Conservation (phyloP, 345 rosid species). For the Sisymbrium altissimum region DNA sequence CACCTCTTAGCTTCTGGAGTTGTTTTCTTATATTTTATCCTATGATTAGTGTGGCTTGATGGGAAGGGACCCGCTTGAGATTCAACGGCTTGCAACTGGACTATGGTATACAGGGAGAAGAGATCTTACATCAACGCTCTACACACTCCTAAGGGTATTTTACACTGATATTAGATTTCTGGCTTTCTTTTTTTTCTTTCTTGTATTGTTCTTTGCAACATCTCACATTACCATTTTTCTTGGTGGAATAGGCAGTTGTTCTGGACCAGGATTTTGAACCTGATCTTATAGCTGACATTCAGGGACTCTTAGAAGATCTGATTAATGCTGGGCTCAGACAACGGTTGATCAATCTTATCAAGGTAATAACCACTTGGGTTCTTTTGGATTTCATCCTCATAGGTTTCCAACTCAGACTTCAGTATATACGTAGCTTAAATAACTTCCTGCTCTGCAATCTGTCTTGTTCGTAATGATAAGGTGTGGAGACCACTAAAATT, state of each 20-base stretch:
- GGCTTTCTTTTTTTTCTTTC: not conserved
- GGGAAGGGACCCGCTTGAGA: conserved; percentile 80
- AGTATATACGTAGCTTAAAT: not conserved
- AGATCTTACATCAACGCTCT: conserved; percentile 71
- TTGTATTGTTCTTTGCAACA: conserved; percentile 7
- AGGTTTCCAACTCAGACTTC: not conserved
- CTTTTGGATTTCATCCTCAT: conserved; percentile 6
- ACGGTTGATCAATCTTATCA: conserved; percentile 66
- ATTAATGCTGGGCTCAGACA: conserved; percentile 71
- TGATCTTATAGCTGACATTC: conserved; percentile 71
- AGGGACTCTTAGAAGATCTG: conserved; percentile 73
- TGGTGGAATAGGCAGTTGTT: conserved; percentile 68
- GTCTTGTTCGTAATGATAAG: not conserved
- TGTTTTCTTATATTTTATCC: conserved; percentile 12
- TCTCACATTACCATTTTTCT: not conserved
- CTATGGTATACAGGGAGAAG: conserved; percentile 95
- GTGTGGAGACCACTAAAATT: not conserved
- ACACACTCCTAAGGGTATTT: conserved; percentile 71
- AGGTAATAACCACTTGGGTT: conserved; percentile 44
- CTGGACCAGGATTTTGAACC: conserved; percentile 81
- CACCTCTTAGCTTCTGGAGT: not conserved
- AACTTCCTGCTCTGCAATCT: not conserved
- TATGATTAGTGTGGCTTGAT: conserved; percentile 67
- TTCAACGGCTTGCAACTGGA: conserved; percentile 87
- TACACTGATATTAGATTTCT: conserved; percentile 9